Percentiles rank a stretch among this genome's conserved stretches.
Evolutionary conservation across 208 protist genomes (phyloP).

Genomic region (Endotrypanum monterogeii): DNA sequence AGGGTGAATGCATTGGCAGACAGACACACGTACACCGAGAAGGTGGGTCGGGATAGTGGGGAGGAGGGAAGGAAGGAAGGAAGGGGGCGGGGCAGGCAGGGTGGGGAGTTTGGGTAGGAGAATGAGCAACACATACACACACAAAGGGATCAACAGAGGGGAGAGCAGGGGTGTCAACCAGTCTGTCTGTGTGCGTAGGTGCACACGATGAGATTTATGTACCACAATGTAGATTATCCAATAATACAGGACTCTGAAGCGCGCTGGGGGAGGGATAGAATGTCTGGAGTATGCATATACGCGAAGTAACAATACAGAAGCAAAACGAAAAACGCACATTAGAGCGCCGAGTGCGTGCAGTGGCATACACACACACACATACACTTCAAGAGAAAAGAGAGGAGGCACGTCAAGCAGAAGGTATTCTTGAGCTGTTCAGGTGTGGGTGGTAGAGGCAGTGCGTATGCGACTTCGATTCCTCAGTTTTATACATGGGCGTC

Average conservation of each 20-base stretch:
- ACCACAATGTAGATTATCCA: neutral
- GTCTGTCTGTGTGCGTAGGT: neutral
- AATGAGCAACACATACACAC: neutral
- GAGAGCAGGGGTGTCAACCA: neutral
- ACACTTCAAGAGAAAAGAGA: conserved; percentile 1
- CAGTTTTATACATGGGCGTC: conserved; percentile 8
- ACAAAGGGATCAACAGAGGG: neutral
- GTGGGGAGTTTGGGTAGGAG: neutral
- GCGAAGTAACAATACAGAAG: neutral
- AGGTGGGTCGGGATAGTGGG: neutral
- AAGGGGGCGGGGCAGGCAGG: neutral
- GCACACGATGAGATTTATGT: neutral
- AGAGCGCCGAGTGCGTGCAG: neutral
- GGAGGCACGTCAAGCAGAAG: neutral
- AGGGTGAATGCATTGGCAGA: neutral
- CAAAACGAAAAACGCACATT: neutral
- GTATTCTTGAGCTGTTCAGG: neutral
- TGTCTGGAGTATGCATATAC: neutral
- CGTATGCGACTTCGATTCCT: conserved; percentile 1
- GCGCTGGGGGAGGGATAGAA: neutral
- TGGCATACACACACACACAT: neutral
- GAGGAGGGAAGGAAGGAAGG: neutral
- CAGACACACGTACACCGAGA: neutral
- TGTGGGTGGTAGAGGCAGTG: neutral
- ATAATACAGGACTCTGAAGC: neutral